Percentiles rank a stretch among this genome's conserved stretches.
Conservation (phyloP, 768 basidiomycete species). For the Suillus clintonianus region DNA sequence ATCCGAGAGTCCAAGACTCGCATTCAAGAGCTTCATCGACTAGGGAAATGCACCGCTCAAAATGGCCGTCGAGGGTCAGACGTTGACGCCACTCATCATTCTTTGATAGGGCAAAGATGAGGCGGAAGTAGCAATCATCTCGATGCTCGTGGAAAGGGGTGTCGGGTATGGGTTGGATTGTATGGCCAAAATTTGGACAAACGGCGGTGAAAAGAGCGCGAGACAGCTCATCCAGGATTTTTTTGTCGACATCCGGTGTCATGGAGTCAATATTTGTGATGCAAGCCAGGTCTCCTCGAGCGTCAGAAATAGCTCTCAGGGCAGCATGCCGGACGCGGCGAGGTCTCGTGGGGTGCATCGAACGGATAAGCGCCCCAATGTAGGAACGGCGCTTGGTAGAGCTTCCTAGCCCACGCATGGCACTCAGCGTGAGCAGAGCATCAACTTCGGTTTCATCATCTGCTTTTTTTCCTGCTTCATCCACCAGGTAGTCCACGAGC, state of each 20-base stretch:
- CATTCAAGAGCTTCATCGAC: background rate
- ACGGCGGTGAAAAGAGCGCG: background rate
- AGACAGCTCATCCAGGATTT: background rate
- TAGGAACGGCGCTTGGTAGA: background rate
- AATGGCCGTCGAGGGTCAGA: background rate
- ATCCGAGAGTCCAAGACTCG: background rate
- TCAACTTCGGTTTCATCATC: background rate
- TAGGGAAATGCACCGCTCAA: background rate
- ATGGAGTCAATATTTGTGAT: background rate
- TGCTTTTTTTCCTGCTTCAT: background rate
- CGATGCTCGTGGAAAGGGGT: background rate
- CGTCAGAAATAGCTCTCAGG: background rate
- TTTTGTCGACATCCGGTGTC: background rate
- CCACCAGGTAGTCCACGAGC: background rate
- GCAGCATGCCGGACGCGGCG: background rate
- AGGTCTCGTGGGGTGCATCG: background rate
- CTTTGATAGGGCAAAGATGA: background rate
- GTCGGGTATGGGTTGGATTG: background rate
- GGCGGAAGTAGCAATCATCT: background rate
- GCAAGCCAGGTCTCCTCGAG: background rate
- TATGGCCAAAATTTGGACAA: background rate
- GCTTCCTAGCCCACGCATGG: background rate
- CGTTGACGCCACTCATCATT: background rate
- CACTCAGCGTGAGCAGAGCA: background rate
- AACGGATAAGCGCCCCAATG: background rate